phyloP scores from a whole-genome alignment of 202 grass and related monocot species.

The Digitaria exilis region DNA sequence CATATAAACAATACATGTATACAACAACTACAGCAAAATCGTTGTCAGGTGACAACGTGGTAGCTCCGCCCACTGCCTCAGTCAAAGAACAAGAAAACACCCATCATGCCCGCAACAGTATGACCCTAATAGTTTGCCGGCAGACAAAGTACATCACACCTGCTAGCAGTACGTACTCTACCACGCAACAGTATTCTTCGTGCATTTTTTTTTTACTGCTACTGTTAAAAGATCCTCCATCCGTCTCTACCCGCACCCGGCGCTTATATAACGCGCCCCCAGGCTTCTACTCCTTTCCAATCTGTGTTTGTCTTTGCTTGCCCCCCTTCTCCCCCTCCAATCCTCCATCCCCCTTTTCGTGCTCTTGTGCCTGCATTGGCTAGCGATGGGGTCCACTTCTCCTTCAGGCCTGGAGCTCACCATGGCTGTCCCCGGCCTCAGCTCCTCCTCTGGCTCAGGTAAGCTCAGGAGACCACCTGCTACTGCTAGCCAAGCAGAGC shows the following conservation, averaged over 20 bases:
- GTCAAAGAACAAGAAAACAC: slow-evolving; percentile 43
- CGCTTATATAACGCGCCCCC: slow-evolving; percentile 66
- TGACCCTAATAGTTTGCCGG: slow-evolving; percentile 32
- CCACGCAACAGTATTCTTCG: neutral
- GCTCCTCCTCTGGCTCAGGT: slow-evolving; percentile 82
- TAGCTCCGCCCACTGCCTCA: no score
- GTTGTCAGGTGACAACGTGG: no score
- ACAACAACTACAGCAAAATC: no score
- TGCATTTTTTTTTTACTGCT: slow-evolving; percentile 17
- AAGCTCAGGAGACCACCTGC: slow-evolving; percentile 16
- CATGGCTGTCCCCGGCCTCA: slow-evolving; percentile 86
- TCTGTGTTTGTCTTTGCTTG: slow-evolving; percentile 51
- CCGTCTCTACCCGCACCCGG: neutral
- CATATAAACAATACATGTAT: no score
- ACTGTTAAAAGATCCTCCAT: slow-evolving; percentile 34
- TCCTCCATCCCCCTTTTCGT: slow-evolving; percentile 12
- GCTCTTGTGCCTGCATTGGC: slow-evolving; percentile 33
- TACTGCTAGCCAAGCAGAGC: no score
- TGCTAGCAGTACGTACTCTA: neutral
- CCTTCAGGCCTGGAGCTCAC: slow-evolving; percentile 89
- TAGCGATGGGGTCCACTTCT: slow-evolving; percentile 55
- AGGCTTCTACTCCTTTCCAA: slow-evolving; percentile 53
- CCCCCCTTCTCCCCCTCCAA: slow-evolving; percentile 17
- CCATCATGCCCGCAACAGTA: slow-evolving; percentile 37
- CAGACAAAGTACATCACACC: slow-evolving; percentile 53